Base-by-base conservation (phyloP, 2,329 filamentous ascomycete species). In the Madurella fahalii region DNA sequence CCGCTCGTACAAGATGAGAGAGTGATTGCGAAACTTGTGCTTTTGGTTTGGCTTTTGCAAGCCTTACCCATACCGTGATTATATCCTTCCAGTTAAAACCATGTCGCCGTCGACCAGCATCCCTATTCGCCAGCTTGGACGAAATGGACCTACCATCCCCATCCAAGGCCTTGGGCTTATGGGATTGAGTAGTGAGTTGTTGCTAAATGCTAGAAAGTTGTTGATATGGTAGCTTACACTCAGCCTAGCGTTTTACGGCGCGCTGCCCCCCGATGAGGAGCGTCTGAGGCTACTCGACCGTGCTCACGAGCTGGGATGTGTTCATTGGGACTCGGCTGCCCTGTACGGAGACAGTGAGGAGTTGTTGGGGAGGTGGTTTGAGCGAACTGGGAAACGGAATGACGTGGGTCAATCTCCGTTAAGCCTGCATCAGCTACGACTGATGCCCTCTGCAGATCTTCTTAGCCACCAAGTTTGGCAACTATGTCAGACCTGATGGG, bases 81-180 rank as follows among this genome's bases (percentile, higher is more conserved):
- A 43, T 30, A 12, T 4, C 2, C 17, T 11, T 17, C 18, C 25
- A 9, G 5, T 18, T 7, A 40, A 30, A 31, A 45, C 32, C 40
- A 53, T 53, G 52, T 53, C 52, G 13, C 54, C 11, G n/a, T n/a
- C n/a, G n/a, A n/a, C n/a, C n/a, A 54, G 45, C 39, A 30, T 66
- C n/a, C 64, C 66, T 11, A 76, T 72, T 31, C 72, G 72, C 53
- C 72, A 72, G 40, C 70, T 84, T 13, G 79, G 80, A 56, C 76
- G 74, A 56, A 71, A 77, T 60, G 80, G 80, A 15, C 78, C 78
- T 0, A 61, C 73, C 17, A 75, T 84, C 32, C 72, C 75, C 3
- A 70, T 72, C 9, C 61, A 82, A 8, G 80, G 81, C 11, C 74
- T 81, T 32, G 79, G 81, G 15, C 67, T 77, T 18, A 83, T 83